These are phyloP conservation scores for Paecilomyces fulvus DNA, from an alignment of 2,329 filamentous ascomycete species.

Conservation along the genomic window DNA sequence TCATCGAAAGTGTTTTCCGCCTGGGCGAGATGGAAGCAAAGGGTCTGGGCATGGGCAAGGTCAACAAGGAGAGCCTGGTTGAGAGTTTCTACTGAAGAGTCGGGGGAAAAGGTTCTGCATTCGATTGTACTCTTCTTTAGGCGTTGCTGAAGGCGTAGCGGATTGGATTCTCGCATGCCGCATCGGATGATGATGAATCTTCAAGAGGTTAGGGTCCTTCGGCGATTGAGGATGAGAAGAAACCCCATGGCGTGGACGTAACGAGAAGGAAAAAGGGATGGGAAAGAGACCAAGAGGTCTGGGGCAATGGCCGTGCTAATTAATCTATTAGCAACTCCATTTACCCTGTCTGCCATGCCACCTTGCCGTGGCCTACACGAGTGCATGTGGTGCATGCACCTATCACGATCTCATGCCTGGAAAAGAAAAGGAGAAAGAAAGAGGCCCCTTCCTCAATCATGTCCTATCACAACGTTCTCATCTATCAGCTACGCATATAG, in stretches of 20 bases:
- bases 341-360: not conserved
- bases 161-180: not conserved
- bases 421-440: not conserved
- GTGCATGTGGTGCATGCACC: not conserved
- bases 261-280: not conserved
- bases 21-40: slow-evolving; percentile 69
- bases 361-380: not conserved
- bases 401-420: not conserved
- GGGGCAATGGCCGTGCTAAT: no score
- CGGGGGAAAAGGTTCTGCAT: slow-evolving; percentile 6
- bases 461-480: not conserved
- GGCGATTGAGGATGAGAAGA: not conserved
- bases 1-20: slow-evolving; percentile 92
- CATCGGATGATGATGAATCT: not conserved
- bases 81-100: slow-evolving; percentile 85
- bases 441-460: not conserved
- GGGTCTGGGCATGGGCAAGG: slow-evolving; percentile 47
- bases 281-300: no score
- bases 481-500: not conserved
- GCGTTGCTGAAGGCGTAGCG: slow-evolving; percentile 1
- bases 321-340: no score
- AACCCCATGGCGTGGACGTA: not conserved
- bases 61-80: slow-evolving; percentile 94
- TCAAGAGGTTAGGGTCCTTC: not conserved
- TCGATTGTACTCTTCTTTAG: slow-evolving; percentile 7